Evolutionary conservation across 179 eudicot genomes (phyloP), one percentile per base, ranked within the genome.

Genomic region (Silene noctiflora): DNA sequence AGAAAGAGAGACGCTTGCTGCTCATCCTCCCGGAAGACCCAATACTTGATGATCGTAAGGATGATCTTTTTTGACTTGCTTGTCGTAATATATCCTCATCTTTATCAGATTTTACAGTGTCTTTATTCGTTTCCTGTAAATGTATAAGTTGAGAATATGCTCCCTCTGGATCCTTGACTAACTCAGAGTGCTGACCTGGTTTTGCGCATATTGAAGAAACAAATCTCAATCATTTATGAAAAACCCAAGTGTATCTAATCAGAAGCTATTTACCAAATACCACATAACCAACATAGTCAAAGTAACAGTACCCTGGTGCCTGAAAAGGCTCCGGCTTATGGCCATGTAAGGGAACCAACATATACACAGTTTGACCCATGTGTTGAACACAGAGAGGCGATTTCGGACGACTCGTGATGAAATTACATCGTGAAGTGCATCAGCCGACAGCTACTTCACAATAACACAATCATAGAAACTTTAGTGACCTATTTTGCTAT

Each of bases 101-200:
- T 12, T 64, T 59, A 17, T 53, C 74, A 51, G 44, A 29, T 20
- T 77, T 22, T 62, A 0, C 68, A 2, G 81, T 55, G 22, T 58
- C 72, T 56, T 73, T 56, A 39, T 12, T 73, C 42, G 42, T 66
- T 24, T 78, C 73, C 29, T 78, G 80, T 72, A 78, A 64, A 14
- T 1, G 80, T 65, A 78, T 51, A 51, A 77, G 80, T 21, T 77
- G 80, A 21, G 80, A 76, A 53, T 76, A 76, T 25, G 80, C 80
- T 71, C 80, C 80, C 20, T 77, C 71, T 44, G 70, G 75, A 63
- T 77, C 66, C 35, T 64, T 72, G 65, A 78, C 53, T 65, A 78
- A 72, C 17, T 78, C 80, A 48, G 76, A 71, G 71, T 78, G 80
- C 71, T 21, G 16, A 64, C 80, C 80, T 78, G 31, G n/a, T 46